A percentile compares a stretch with the other conserved stretches of the same genome.
Evolutionary conservation across 2,329 filamentous ascomycete species (phyloP).

Genomic region (Apiospora pterosperma): DNA sequence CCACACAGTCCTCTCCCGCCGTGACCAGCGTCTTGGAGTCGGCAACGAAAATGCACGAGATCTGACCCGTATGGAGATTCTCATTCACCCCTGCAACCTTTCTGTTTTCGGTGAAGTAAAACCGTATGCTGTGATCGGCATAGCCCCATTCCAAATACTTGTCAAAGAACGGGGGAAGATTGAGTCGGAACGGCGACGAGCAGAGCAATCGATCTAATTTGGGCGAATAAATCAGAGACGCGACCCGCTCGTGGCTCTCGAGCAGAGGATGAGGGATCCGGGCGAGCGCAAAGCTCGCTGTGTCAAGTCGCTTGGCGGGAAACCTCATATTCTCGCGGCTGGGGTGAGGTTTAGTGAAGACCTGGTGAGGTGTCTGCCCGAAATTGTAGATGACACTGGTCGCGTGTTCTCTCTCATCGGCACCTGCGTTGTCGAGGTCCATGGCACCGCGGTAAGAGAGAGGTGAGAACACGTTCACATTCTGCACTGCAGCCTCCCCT

Average conservation of each 20-base stretch:
- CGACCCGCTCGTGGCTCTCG: constrained; percentile 73
- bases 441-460: constrained; percentile 92
- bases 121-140: constrained; percentile 86
- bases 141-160: constrained; percentile 97
- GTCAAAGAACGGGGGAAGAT: constrained; percentile 82
- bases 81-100: constrained; percentile 86
- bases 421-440: constrained; percentile 83
- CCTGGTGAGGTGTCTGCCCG: constrained; percentile 93
- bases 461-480: constrained; percentile 93
- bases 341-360: constrained; percentile 80
- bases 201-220: constrained; percentile 82
- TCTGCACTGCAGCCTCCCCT: constrained; percentile 87
- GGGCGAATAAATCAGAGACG: constrained; percentile 72
- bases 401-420: constrained; percentile 79
- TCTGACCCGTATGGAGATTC: constrained; percentile 86
- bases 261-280: constrained; percentile 77
- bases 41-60: constrained; percentile 79
- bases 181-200: constrained; percentile 78
- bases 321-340: constrained; percentile 66
- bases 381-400: constrained; percentile 99
- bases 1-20: constrained; percentile 85
- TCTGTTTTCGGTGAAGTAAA: constrained; percentile 80
- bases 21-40: constrained; percentile 91
- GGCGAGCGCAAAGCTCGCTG: constrained; percentile 69
- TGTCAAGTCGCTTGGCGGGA: constrained; percentile 70